phyloP scores from a whole-genome alignment of 768 basidiomycete species.

The Naganishia friedmannii region DNA sequence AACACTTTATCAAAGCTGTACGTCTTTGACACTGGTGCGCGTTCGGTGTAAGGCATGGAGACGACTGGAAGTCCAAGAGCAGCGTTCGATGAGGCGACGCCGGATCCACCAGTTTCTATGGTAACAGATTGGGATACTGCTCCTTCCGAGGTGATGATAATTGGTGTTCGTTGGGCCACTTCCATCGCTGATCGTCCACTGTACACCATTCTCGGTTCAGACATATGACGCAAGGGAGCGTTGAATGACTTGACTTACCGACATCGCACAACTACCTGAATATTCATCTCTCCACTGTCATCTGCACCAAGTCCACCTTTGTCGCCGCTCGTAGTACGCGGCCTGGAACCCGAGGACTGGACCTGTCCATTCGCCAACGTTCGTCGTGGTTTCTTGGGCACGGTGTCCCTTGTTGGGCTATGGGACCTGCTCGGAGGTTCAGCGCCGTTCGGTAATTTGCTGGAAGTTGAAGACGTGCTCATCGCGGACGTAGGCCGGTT shows the following conservation, averaged over 20 bases:
- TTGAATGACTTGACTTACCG: constrained; percentile 55
- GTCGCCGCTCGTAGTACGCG: constrained; percentile 28
- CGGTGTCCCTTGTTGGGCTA: constrained; percentile 31
- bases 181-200: constrained; percentile 73
- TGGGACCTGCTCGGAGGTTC: constrained; percentile 6
- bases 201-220: constrained; percentile 8
- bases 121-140: constrained; percentile 72
- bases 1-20: constrained; percentile 95
- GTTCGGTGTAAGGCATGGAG: constrained; percentile 45
- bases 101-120: constrained; percentile 62
- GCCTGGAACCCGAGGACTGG: constrained; percentile 31
- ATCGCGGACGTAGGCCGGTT: constrained; percentile 39
- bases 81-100: constrained; percentile 30
- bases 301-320: constrained; percentile 21
- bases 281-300: constrained; percentile 69
- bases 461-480: constrained; percentile 33
- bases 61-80: constrained; percentile 43
- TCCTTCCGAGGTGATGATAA: constrained; percentile 75
- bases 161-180: constrained; percentile 78
- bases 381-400: constrained; percentile 1
- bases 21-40: constrained; percentile 55
- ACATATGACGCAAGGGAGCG: neutral
- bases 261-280: constrained; percentile 88
- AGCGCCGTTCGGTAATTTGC: constrained; percentile 20
- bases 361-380: constrained; percentile 17